A percentile compares a stretch with the other conserved stretches of the same genome.
Conservation (phyloP, 2,329 filamentous ascomycete genomes). For the Cercospora sp. region DNA sequence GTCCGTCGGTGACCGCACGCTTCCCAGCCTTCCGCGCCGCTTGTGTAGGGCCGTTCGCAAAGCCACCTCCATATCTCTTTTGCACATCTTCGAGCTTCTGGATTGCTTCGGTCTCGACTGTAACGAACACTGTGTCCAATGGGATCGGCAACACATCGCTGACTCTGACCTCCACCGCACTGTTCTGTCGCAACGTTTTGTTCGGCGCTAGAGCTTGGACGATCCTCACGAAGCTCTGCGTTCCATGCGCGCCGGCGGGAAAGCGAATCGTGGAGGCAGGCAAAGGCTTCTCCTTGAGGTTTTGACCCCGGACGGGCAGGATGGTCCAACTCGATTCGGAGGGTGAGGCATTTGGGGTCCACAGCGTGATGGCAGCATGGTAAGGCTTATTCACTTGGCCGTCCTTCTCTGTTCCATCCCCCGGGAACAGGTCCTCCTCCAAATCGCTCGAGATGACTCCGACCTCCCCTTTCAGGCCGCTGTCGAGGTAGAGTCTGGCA, state of each 20-base stretch:
- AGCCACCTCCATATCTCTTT: constrained; percentile 73
- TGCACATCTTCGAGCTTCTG: constrained; percentile 80
- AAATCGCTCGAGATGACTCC: constrained; percentile 86
- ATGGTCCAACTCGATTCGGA: constrained; percentile 78
- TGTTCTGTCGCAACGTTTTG: constrained; percentile 70
- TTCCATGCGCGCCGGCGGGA: constrained; percentile 67
- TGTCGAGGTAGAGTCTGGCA: constrained; percentile 80
- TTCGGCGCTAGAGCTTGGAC: constrained; percentile 72
- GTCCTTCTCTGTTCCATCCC: constrained; percentile 12
- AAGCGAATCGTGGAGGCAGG: constrained; percentile 78
- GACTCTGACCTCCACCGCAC: constrained; percentile 79
- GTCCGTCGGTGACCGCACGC: constrained; percentile 20
- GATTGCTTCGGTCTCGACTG: constrained; percentile 76
- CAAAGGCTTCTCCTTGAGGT: constrained; percentile 59
- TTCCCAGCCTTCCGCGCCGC: constrained; percentile 29
- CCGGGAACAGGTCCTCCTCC: constrained; percentile 75
- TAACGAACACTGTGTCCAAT: constrained; percentile 84
- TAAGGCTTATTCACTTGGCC: constrained; percentile 48
- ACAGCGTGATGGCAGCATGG: constrained; percentile 73
- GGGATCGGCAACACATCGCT: constrained; percentile 77
- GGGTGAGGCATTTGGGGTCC: constrained; percentile 59
- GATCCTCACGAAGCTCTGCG: constrained; percentile 76
- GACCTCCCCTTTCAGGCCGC: constrained; percentile 79
- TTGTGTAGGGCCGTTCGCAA: constrained; percentile 35
- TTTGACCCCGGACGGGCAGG: constrained; percentile 63